phyloP scores from a whole-genome alignment of 2,329 filamentous ascomycete species.

The Fusarium bulbicola region DNA sequence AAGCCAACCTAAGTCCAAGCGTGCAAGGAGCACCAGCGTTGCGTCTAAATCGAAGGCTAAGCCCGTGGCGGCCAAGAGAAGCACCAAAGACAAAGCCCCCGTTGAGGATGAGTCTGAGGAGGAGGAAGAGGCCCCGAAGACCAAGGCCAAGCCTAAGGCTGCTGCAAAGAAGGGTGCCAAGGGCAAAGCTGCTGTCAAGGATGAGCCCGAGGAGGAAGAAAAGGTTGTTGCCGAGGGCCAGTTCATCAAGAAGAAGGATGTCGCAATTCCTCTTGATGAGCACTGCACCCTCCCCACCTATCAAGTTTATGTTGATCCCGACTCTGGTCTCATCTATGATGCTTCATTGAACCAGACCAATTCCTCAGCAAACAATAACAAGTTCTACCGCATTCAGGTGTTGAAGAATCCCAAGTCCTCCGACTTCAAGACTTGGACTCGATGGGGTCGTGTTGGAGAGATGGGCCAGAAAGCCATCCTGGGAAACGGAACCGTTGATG shows the following conservation, averaged over 20 bases:
- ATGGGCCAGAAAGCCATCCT: conserved; percentile 59
- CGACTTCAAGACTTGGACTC: conserved; percentile 72
- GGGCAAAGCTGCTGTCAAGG: conserved; percentile 34
- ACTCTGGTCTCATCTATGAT: conserved; percentile 74
- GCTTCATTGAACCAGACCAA: conserved; percentile 84
- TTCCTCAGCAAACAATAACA: conserved; percentile 77
- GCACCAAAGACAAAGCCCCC: conserved; percentile 30
- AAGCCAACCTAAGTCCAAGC: conserved; percentile 44
- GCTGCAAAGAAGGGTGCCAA: conserved; percentile 38
- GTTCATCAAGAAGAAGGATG: conserved; percentile 56
- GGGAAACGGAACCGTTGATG: conserved; percentile 51
- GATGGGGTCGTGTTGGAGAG: conserved; percentile 82
- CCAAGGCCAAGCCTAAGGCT: conserved; percentile 37
- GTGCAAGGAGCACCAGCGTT: conserved; percentile 13
- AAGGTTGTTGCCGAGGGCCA: conserved; percentile 54
- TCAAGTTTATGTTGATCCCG: conserved; percentile 72
- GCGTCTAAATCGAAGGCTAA: conserved; percentile 6
- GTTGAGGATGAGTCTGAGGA: conserved; percentile 42
- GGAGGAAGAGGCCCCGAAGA: conserved; percentile 20
- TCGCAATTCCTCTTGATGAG: conserved; percentile 62
- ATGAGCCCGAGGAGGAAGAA: conserved; percentile 45
- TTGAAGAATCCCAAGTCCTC: conserved; percentile 50
- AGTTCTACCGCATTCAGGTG: conserved; percentile 81
- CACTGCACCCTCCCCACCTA: conserved; percentile 49
- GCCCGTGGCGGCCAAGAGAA: conserved; percentile 32